A percentile compares a stretch with the other conserved stretches of the same genome.
phyloP scores from a whole-genome alignment of 306 rosid species.

The Delonix regia region DNA sequence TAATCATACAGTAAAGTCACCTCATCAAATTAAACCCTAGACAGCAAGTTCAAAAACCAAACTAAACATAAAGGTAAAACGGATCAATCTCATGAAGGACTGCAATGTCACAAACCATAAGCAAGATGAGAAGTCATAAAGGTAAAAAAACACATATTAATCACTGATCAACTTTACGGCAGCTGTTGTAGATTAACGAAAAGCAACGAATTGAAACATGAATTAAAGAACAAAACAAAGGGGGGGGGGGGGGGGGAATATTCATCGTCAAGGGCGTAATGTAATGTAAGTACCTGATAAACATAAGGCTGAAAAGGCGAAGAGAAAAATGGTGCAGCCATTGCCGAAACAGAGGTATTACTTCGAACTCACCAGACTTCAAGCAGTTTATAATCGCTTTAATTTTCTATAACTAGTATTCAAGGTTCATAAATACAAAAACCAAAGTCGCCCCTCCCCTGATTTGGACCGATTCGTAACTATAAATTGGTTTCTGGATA shows the following conservation, averaged over 20 bases:
- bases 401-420: neutral
- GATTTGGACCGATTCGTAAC: neutral
- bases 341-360: conserved; percentile 38
- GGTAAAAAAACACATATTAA: neutral
- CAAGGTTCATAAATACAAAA: conserved; percentile 4
- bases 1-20: conserved; percentile 2
- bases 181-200: conserved; percentile 13
- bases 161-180: neutral
- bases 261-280: neutral
- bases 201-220: neutral
- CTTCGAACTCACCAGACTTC: conserved; percentile 8
- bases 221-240: neutral
- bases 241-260: neutral
- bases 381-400: neutral
- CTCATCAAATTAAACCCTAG: conserved; percentile 1
- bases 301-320: conserved; percentile 74
- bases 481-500: neutral
- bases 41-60: neutral
- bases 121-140: neutral
- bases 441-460: too few relatives aligned
- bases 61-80: neutral
- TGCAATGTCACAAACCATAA: neutral
- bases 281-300: conserved; percentile 55
- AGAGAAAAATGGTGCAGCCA: conserved; percentile 80
- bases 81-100: neutral